These are phyloP conservation scores for Haplosporangium gracile DNA, from an alignment of 192 early-diverging fungal species.

Conservation along the genomic window DNA sequence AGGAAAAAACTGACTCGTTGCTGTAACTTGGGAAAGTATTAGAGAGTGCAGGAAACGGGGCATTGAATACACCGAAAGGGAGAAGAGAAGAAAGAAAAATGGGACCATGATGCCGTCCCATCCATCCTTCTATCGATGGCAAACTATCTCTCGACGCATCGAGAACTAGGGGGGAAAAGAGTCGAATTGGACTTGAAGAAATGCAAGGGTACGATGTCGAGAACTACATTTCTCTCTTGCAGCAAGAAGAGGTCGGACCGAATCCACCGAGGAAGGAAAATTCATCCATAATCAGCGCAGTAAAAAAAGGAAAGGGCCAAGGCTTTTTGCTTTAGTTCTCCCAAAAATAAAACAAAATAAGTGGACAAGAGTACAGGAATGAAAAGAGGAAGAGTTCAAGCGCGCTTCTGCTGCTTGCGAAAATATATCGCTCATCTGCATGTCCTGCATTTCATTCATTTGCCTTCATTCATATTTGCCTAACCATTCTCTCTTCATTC, in stretches of 20 bases:
- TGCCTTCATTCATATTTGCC: background rate
- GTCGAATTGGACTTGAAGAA: background rate
- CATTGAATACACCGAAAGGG: background rate
- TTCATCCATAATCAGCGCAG: background rate
- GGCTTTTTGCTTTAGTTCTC: background rate
- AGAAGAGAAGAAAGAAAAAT: background rate
- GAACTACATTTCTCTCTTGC: background rate
- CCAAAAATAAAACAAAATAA: background rate
- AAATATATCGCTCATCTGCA: background rate
- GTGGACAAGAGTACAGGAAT: background rate
- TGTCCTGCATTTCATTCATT: slow-evolving; percentile 11
- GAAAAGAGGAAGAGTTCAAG: background rate
- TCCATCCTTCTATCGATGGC: background rate
- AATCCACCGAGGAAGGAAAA: too few species aligned
- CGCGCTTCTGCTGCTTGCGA: background rate
- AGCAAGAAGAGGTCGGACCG: background rate
- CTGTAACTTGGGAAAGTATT: background rate
- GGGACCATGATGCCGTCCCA: background rate
- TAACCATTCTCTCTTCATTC: background rate
- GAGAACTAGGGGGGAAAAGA: background rate
- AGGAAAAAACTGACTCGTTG: background rate
- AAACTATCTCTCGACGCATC: background rate
- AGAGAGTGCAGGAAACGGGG: background rate
- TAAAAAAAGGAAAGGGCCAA: background rate
- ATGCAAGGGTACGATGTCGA: background rate